Evolutionary conservation across 192 early-diverging fungal species (phyloP).

Genomic region (Umbelopsis sp.): DNA sequence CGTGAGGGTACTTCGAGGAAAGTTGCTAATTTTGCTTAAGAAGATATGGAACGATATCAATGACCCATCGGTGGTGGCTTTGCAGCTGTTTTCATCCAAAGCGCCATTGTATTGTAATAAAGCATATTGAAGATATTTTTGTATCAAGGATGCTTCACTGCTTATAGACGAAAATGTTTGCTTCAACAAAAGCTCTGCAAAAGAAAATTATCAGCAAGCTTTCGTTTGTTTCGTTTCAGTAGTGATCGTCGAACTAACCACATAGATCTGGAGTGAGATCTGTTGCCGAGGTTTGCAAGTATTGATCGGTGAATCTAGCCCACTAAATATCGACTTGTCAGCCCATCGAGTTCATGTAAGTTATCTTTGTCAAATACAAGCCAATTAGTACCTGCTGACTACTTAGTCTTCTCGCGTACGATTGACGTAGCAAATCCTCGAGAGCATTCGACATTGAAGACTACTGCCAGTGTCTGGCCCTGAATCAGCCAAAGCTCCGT

Average conservation of each 20-base stretch:
- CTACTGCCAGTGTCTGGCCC: background rate
- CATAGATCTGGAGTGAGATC: conserved; percentile 7
- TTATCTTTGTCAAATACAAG: background rate
- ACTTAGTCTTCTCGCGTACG: background rate
- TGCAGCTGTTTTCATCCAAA: background rate
- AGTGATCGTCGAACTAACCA: background rate
- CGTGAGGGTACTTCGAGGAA: conserved; percentile 9
- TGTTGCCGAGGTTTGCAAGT: background rate
- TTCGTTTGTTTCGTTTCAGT: background rate
- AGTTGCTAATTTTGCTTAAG: conserved; percentile 2
- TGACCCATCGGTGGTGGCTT: background rate
- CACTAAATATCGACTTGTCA: background rate
- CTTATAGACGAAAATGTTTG: conserved; percentile 28
- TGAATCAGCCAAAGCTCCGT: background rate
- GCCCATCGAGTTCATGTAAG: background rate
- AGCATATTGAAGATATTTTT: conserved; percentile 33
- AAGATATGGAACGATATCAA: conserved; percentile 23
- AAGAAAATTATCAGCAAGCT: background rate
- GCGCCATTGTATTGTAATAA: background rate
- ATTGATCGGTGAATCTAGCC: background rate
- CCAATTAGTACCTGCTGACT: background rate
- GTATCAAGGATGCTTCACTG: conserved; percentile 24
- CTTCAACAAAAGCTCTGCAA: conserved; percentile 24
- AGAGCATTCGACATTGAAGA: conserved; percentile 11
- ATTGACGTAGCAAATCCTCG: conserved; percentile 10